Percentiles rank a stretch among this genome's conserved stretches.
These are phyloP conservation scores for Cyclotella baltica DNA, from an alignment of 108 stramenopile species.

Conservation along the genomic window DNA sequence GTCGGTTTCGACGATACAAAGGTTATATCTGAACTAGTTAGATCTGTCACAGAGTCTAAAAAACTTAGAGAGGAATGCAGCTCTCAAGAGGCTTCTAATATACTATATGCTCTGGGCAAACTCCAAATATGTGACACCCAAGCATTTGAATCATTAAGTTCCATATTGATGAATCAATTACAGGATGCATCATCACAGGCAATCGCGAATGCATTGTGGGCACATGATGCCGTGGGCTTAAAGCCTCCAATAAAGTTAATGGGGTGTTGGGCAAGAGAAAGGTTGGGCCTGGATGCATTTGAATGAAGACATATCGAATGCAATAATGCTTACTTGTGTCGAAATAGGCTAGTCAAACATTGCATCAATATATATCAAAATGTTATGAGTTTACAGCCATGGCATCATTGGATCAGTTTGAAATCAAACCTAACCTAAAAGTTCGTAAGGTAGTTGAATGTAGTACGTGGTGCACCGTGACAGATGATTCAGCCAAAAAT, in stretches of 20 bases:
- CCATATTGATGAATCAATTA: conserved; percentile 51
- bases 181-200: conserved; percentile 66
- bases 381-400: no score
- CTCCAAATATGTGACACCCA: conserved; percentile 62
- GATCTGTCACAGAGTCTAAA: conserved; percentile 20
- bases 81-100: conserved; percentile 65
- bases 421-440: no score
- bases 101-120: conserved; percentile 66
- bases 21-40: conserved; percentile 41
- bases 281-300: conserved; percentile 22
- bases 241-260: conserved; percentile 59
- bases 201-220: conserved; percentile 77
- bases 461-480: no score
- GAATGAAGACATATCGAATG: not conserved
- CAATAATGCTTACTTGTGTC: not conserved
- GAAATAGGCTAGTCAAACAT: no score
- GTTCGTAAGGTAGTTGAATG: no score
- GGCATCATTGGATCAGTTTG: no score
- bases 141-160: conserved; percentile 54
- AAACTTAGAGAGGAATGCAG: conserved; percentile 26
- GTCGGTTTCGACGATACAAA: conserved; percentile 44
- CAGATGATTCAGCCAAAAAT: no score
- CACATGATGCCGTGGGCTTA: conserved; percentile 54
- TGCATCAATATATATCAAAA: no score
- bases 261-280: conserved; percentile 62